Conservation (phyloP, 768 basidiomycete species). For the Leccinum longicurvipes region DNA sequence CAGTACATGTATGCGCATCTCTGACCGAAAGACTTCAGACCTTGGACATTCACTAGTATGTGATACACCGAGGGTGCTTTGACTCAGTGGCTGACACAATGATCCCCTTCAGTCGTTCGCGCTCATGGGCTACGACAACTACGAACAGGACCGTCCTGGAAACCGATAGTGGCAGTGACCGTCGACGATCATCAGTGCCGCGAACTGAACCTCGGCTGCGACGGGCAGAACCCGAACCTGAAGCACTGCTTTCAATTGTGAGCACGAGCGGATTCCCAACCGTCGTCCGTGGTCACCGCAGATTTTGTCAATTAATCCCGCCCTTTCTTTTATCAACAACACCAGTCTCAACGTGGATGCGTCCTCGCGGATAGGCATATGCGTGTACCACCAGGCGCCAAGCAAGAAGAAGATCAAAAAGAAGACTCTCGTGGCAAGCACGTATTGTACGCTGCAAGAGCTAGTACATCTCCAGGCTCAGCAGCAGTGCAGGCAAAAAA, state of each 20-base stretch:
- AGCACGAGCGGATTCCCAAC: constrained; percentile 17
- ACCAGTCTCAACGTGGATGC: constrained; percentile 39
- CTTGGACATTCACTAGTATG: constrained; percentile 15
- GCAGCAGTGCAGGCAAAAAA: constrained; percentile 33
- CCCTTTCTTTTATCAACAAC: not conserved
- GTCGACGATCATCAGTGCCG: constrained; percentile 49
- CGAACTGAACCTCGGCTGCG: constrained; percentile 59
- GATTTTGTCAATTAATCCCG: not conserved
- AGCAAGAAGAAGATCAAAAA: constrained; percentile 64
- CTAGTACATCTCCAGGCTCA: constrained; percentile 47
- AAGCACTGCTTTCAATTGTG: constrained; percentile 54
- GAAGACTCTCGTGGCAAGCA: constrained; percentile 51
- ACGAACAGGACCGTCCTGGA: constrained; percentile 62
- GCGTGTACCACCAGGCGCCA: constrained; percentile 54
- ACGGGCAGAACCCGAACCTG: constrained; percentile 69
- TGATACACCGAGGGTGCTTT: too few species aligned
- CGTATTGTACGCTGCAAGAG: constrained; percentile 50
- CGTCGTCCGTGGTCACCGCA: not conserved
- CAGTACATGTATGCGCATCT: not conserved
- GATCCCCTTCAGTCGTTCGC: constrained; percentile 33
- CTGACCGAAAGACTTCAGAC: not conserved
- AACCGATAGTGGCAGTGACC: constrained; percentile 59
- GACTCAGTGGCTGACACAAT: not conserved
- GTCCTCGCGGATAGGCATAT: constrained; percentile 47
- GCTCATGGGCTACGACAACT: constrained; percentile 39